Evolutionary conservation across 2,329 filamentous ascomycete genomes (phyloP).

Genomic region (Penicillium sp.): DNA sequence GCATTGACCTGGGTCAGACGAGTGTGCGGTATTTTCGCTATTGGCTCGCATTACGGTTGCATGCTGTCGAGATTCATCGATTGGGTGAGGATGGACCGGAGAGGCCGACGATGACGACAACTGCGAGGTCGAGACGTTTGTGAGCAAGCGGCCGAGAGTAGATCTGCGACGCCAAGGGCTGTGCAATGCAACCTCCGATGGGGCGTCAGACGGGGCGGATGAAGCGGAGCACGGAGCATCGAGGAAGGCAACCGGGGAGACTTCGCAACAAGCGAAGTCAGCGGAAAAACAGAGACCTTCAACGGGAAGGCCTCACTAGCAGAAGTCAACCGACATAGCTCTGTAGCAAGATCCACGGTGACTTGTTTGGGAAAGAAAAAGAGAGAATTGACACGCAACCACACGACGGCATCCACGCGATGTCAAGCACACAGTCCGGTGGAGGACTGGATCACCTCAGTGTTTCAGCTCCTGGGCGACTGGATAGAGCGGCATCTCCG

Average conservation of each 20-base stretch:
- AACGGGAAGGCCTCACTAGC: background rate
- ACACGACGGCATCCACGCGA: too few species aligned
- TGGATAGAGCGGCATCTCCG: constrained; percentile 9
- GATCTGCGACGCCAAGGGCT: constrained; percentile 10
- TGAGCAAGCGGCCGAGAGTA: background rate
- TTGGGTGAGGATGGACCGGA: constrained; percentile 5
- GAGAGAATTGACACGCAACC: background rate
- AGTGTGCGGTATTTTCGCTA: constrained; percentile 11
- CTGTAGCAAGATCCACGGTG: background rate
- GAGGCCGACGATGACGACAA: constrained; percentile 16
- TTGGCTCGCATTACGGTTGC: constrained; percentile 9
- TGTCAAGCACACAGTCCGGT: background rate
- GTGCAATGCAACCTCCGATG: constrained; percentile 8
- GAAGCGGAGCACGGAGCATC: constrained; percentile 4
- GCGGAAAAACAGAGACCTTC: background rate
- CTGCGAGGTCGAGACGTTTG: background rate
- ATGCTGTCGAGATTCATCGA: constrained; percentile 5
- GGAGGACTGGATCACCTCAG: constrained; percentile 1
- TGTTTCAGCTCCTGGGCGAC: constrained; percentile 5
- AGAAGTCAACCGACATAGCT: too few species aligned
- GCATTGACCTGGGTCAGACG: constrained; percentile 1
- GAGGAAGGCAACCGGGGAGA: background rate
- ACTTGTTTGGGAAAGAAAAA: background rate
- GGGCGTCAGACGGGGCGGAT: background rate
- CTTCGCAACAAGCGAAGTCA: background rate